Conservation (phyloP, 345 rosid genomes). For the Geranium brycei region DNA sequence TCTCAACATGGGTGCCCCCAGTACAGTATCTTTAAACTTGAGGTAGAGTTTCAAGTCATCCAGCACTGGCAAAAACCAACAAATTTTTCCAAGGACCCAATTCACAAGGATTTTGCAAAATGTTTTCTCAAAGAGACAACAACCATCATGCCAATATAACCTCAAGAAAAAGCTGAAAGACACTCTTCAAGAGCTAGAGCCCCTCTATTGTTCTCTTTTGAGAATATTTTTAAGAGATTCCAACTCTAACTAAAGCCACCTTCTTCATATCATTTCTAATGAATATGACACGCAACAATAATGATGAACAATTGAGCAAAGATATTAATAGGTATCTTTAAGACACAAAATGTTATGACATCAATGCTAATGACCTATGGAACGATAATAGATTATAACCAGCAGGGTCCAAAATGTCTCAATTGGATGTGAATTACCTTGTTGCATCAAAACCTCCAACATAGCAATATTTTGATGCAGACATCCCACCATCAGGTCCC, state of each 20-base stretch:
- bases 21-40: not conserved
- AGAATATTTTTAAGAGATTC: not conserved
- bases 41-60: not conserved
- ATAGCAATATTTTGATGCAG: conserved; percentile 90
- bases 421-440: conserved; percentile 32
- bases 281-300: not conserved
- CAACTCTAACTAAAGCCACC: not conserved
- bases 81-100: not conserved
- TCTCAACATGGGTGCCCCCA: not conserved
- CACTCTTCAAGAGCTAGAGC: not conserved
- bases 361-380: not conserved
- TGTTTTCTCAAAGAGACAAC: not conserved
- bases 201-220: not conserved
- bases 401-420: not conserved
- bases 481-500: conserved; percentile 97
- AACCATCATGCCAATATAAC: not conserved
- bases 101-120: not conserved
- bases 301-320: not conserved
- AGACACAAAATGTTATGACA: not conserved
- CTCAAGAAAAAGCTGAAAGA: not conserved
- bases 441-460: conserved; percentile 98
- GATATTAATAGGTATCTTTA: not conserved
- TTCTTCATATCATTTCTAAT: too few species aligned
- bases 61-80: not conserved
- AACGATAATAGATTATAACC: too few species aligned